A percentile compares a stretch with the other conserved stretches of the same genome.
phyloP scores from a whole-genome alignment of 1,139 yeast species.

The Oligophagozyma castellii region DNA sequence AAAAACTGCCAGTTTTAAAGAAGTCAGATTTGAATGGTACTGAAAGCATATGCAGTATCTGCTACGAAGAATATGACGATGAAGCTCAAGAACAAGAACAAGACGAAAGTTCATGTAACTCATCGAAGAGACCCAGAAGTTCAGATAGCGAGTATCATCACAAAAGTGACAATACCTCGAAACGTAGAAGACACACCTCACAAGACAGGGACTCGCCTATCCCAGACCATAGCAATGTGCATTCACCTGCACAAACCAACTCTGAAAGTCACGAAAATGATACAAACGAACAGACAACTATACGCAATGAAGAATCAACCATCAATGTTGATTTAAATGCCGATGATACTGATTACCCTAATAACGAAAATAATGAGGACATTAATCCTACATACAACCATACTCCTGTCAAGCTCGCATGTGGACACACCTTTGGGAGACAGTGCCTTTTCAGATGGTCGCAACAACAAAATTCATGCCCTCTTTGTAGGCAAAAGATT shows the following conservation, averaged over 20 bases:
- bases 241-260: too few species aligned
- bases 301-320: not conserved
- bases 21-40: conserved; percentile 21
- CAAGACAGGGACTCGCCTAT: too few species aligned
- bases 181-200: too few species aligned
- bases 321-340: too few species aligned
- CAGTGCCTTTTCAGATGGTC: conserved; percentile 71
- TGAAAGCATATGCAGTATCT: conserved; percentile 41
- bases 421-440: conserved; percentile 67
- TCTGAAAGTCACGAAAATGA: not conserved
- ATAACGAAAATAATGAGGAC: conserved; percentile 2
- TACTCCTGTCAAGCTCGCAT: conserved; percentile 59
- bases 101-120: too few species aligned
- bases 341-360: too few species aligned
- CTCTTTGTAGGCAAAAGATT: conserved; percentile 50
- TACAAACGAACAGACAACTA: not conserved
- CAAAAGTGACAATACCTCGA: too few species aligned
- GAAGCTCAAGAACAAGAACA: conserved; percentile 4
- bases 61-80: conserved; percentile 43
- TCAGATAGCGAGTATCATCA: too few species aligned
- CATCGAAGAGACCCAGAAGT: too few species aligned
- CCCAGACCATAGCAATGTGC: too few species aligned
- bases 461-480: conserved; percentile 54
- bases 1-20: conserved; percentile 30
- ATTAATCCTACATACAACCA: conserved; percentile 33